Evolutionary conservation across 2,329 filamentous ascomycete species (phyloP).

Genomic region (Pestalotiopsis sp.): DNA sequence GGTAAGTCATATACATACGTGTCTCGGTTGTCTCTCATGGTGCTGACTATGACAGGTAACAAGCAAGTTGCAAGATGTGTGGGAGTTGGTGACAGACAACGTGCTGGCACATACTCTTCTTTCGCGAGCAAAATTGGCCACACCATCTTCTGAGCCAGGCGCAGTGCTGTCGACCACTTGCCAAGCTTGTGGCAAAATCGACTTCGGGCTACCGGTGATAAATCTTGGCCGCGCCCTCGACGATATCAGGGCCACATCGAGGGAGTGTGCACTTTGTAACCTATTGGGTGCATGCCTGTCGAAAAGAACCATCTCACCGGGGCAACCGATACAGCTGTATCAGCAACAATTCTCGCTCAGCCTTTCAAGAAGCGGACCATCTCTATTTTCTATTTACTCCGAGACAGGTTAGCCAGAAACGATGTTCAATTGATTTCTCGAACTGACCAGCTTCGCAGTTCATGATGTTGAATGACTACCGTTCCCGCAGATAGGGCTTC

Average conservation of each 20-base stretch:
- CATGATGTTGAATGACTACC: too few species aligned
- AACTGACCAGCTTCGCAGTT: too few species aligned
- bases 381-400: constrained; percentile 15
- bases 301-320: background rate
- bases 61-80: background rate
- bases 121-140: background rate
- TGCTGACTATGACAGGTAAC: too few species aligned
- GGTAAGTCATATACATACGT: background rate
- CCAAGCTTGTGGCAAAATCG: background rate
- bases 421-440: background rate
- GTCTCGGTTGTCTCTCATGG: too few species aligned
- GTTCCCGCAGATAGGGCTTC: constrained; percentile 9
- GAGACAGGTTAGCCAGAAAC: constrained; percentile 4
- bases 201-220: background rate
- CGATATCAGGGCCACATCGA: background rate
- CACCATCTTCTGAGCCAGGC: background rate
- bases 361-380: background rate
- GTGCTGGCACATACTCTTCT: background rate
- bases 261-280: constrained; percentile 11
- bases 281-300: constrained; percentile 1
- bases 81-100: background rate
- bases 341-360: constrained; percentile 11
- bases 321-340: background rate
- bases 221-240: background rate
- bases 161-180: background rate